Evolutionary conservation across 202 grass and related monocot species (phyloP).

Genomic region (Cymbopogon flexuosus): DNA sequence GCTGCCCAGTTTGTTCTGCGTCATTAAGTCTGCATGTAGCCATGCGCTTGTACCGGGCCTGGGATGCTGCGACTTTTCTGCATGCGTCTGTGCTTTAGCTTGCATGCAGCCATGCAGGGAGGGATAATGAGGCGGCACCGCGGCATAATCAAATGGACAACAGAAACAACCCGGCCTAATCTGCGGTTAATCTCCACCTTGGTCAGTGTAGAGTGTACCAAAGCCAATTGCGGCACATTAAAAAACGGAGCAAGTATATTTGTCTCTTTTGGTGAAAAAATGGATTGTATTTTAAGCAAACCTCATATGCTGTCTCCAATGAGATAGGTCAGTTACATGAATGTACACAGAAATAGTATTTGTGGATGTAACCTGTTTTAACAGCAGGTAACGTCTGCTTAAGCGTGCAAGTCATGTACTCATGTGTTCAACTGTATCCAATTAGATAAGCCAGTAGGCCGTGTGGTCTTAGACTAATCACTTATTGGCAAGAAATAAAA

Average conservation of each 20-base stretch:
- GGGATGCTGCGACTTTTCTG: too few relatives aligned
- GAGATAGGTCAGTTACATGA: conserved; percentile 14
- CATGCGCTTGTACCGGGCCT: too few relatives aligned
- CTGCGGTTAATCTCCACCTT: too few relatives aligned
- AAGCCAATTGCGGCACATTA: too few relatives aligned
- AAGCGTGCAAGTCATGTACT: background rate
- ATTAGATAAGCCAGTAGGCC: conserved; percentile 7
- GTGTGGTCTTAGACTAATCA: conserved; percentile 2
- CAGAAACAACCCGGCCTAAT: too few relatives aligned
- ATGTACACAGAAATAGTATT: background rate
- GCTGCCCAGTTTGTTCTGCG: too few relatives aligned
- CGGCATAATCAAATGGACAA: too few relatives aligned
- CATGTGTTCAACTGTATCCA: background rate
- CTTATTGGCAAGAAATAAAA: background rate
- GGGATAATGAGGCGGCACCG: too few relatives aligned
- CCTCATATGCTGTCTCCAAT: background rate
- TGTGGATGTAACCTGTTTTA: background rate
- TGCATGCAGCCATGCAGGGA: too few relatives aligned
- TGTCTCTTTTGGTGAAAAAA: background rate
- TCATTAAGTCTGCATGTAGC: too few relatives aligned
- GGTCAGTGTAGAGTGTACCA: too few relatives aligned
- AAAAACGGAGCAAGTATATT: background rate
- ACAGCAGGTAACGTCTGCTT: background rate
- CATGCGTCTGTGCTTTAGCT: too few relatives aligned
- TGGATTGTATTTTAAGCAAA: background rate